Base-by-base conservation (phyloP, 2,329 filamentous ascomycete species). In the Aspergillus spinulosporus region DNA sequence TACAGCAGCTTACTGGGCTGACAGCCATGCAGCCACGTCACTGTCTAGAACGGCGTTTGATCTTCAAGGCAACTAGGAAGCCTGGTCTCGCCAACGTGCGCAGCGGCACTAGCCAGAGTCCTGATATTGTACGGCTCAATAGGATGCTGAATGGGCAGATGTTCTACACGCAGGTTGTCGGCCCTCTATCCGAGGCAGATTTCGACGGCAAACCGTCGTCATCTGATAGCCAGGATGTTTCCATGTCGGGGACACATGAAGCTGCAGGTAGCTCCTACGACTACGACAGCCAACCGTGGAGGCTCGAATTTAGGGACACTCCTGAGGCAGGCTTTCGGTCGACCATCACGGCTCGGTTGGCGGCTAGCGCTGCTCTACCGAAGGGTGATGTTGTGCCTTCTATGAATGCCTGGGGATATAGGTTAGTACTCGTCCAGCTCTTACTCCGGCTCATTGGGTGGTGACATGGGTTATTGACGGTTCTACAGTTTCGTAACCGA, bases 1-100 rank as follows among this genome's bases (percentile, higher is more conserved):
- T 86, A 52, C 81, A 84, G 66, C 82, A 87, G 64, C 76, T 88
- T 46, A 80, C 84, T 39, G 85, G 84, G 51, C 72, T 86, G 54
- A 80, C 84, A 49, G 82, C 81, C 63, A 84, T 84, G 78, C 84
- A 85, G 66, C 84, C 85, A 37, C 76, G 77, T 63, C 74, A 76
- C 56, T 70, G 79, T 50, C 67, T 80, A 49, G 81, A 86, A 68
- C 80, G 84, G 56, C 79, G 80, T 67, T 71, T 85, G 62, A 69
- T 87, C 64, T 87, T 84, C 77, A 82, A 80, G 62, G 82, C 83
- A 56, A 72, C 73, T 63, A 75, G 78, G 64, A 76, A 80, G 68
- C 75, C 70, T 54, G 76, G 75, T 4, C 62, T 73, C 49, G 65
- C 71, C 60, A 74, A 70, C 55, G 67, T 71, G 47, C 72, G 71